phyloP scores from a whole-genome alignment of 1,139 yeast genomes.

The Zhuliangozyma blackwelliae region DNA sequence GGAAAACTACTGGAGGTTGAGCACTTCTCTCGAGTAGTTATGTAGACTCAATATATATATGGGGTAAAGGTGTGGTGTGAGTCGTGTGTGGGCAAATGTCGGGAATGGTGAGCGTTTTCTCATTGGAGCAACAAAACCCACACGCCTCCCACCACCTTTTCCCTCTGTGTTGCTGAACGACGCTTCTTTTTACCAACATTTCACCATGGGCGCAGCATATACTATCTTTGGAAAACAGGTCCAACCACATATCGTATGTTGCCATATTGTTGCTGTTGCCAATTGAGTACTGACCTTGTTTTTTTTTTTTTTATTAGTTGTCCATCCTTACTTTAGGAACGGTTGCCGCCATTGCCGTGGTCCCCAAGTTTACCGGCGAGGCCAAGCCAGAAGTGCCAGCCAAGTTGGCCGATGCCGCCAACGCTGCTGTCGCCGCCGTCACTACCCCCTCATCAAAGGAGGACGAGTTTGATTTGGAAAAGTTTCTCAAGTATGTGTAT shows the following conservation, averaged over 20 bases:
- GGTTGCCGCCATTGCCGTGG: conserved; percentile 40
- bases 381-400: conserved; percentile 27
- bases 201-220: conserved; percentile 61
- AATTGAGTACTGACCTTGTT: conserved; percentile 4
- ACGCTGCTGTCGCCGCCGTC: conserved; percentile 8
- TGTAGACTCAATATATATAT: background rate
- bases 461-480: conserved; percentile 62
- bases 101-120: background rate
- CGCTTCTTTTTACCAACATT: too few relatives aligned
- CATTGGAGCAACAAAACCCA: too few relatives aligned
- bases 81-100: conserved; percentile 3
- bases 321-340: conserved; percentile 44
- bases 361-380: conserved; percentile 33
- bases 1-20: conserved; percentile 61
- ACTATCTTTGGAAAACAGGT: conserved; percentile 61
- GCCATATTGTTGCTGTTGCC: background rate
- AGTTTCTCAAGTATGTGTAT: conserved; percentile 50
- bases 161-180: too few relatives aligned
- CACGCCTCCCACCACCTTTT: too few relatives aligned
- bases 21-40: conserved; percentile 9
- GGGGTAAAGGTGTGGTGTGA: conserved; percentile 2
- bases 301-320: conserved; percentile 22
- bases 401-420: conserved; percentile 28
- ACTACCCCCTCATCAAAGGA: conserved; percentile 22
- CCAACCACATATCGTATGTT: conserved; percentile 60